Percentiles rank a stretch among this genome's conserved stretches.
phyloP scores from a whole-genome alignment of 495 filamentous ascomycete species.

The Neurospora sp. region DNA sequence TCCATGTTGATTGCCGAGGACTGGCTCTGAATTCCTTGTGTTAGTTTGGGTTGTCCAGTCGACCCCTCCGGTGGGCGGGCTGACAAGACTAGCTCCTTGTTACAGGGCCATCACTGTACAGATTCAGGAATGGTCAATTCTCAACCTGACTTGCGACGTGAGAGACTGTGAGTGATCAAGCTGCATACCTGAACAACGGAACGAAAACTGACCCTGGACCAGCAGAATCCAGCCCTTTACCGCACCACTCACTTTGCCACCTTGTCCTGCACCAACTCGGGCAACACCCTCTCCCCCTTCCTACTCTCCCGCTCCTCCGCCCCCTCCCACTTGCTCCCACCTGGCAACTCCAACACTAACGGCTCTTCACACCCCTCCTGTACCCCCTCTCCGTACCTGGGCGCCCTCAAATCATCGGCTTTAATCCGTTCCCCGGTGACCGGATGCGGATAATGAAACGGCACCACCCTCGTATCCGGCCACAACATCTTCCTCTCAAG shows the following conservation, averaged over 20 bases:
- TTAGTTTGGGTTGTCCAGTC: not conserved
- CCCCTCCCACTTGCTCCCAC: conserved; percentile 27
- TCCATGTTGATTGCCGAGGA: not conserved
- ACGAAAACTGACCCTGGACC: not conserved
- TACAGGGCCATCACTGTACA: not conserved
- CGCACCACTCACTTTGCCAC: not conserved
- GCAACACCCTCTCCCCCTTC: conserved; percentile 28
- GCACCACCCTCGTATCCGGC: conserved; percentile 45
- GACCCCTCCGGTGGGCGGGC: too few species aligned
- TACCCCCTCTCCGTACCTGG: conserved; percentile 31
- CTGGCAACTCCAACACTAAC: conserved; percentile 33
- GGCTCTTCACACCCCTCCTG: conserved; percentile 19
- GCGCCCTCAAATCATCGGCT: conserved; percentile 39
- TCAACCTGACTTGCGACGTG: not conserved
- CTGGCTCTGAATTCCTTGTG: not conserved
- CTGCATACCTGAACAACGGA: not conserved
- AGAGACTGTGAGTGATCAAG: not conserved
- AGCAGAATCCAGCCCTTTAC: not conserved
- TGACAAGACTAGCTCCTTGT: not conserved
- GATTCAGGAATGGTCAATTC: not conserved
- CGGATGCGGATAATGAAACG: conserved; percentile 47
- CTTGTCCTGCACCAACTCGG: conserved; percentile 29
- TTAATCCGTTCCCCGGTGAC: conserved; percentile 36
- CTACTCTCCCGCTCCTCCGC: conserved; percentile 18
- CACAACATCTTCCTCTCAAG: conserved; percentile 44